Evolutionary conservation across 306 rosid genomes (phyloP).

Genomic region (Castanopsis chinensis): DNA sequence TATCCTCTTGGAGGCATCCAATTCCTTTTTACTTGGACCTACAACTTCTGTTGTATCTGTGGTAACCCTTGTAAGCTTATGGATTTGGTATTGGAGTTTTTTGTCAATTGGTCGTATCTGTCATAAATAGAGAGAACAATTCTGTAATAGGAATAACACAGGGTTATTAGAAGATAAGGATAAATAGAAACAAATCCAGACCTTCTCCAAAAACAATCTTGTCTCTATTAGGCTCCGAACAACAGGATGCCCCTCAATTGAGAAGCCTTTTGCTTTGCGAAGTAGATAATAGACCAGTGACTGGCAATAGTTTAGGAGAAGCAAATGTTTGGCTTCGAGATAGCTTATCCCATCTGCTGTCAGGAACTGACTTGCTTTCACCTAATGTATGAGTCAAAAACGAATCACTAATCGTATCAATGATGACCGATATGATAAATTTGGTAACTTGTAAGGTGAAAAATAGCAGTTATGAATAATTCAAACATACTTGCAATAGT

Average conservation of each 20-base stretch:
- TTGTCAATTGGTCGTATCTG: constrained; percentile 91
- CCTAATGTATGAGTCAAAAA: constrained; percentile 37
- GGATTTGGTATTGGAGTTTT: constrained; percentile 85
- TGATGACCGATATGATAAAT: neutral
- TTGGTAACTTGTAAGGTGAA: neutral
- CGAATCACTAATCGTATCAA: neutral
- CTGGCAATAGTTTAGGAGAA: constrained; percentile 79
- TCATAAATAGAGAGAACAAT: constrained; percentile 19
- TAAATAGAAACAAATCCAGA: constrained; percentile 21
- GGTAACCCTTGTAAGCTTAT: constrained; percentile 64
- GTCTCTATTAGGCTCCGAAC: constrained; percentile 74
- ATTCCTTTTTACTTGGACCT: constrained; percentile 38
- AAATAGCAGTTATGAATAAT: neutral
- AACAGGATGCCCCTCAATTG: constrained; percentile 73
- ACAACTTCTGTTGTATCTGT: constrained; percentile 38
- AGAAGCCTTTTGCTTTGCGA: constrained; percentile 69
- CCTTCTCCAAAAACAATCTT: constrained; percentile 86
- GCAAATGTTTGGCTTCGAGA: constrained; percentile 80
- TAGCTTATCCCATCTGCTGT: constrained; percentile 79
- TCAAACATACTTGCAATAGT: neutral
- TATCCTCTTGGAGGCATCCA: constrained; percentile 31
- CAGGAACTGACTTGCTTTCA: constrained; percentile 57
- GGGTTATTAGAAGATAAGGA: neutral
- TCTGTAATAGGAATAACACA: neutral
- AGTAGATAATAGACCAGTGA: constrained; percentile 84